Base-by-base conservation (phyloP, 192 early-diverging fungal genomes). In the Umbelopsis vinacea region DNA sequence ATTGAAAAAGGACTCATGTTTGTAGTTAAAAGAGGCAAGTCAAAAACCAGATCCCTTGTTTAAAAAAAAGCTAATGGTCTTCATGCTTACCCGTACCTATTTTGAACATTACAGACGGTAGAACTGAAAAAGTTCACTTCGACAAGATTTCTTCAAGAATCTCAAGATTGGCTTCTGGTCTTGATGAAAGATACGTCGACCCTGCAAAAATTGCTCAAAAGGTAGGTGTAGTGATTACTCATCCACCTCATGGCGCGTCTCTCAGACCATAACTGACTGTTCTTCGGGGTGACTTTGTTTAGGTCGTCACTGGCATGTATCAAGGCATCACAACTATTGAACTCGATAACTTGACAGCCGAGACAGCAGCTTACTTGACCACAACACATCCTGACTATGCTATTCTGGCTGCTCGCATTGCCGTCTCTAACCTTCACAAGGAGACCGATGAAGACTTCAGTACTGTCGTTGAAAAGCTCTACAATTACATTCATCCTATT, bases 351-450 rank as follows among this genome's bases (percentile, higher is more conserved):
- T 88, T 98, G 43, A 95, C 96, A 17, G 95, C 97, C 67, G 97
- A 98, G 78, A 98, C 96, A 7, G 92, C 91, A 3, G 92, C 92
- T 9, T 91, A 92, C 74, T 83, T 92, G 86, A 93, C 92, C 0
- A 95, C 94, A 43, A 93, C 90, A 72, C 97, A 98, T 72, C 96
- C 97, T 0, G 97, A 98, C 84, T 98, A 97, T 79, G 96, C 97
- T 11, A 89, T 94, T 35, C 91, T 98, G 19, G 97, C 97, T 24
- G 97, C 97, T 46, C 92, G 97, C 43, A 96, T 98, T 77, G 96
- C 95, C 70, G 85, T 98, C 38, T 97, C 97, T 23, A 98, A 97
- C 82, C 84, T 98, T 71, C 92, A 93, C 73, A 93, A 93, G 77
- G 90, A 92, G 78, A 93, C 92, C 60, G 85, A 91, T 73, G 81